Conservation (phyloP, 768 basidiomycete species). For the Flagelloscypha sp. region DNA sequence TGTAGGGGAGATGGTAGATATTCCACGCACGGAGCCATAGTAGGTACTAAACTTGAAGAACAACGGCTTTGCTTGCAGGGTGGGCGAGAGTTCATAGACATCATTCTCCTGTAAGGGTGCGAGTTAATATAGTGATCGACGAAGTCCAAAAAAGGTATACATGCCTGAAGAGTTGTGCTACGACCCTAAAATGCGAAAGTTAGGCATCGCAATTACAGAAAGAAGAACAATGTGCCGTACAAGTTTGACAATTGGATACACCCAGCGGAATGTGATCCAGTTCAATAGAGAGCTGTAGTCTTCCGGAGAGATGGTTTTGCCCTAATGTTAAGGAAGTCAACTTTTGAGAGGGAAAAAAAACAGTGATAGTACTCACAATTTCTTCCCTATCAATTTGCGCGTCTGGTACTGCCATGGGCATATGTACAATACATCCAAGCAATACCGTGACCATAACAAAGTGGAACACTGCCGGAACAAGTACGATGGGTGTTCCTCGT, state of each 20-base stretch:
- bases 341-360: neutral
- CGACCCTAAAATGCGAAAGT: constrained; percentile 26
- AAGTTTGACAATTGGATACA: constrained; percentile 52
- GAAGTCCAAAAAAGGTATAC: no score
- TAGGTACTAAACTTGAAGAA: constrained; percentile 42
- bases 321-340: constrained; percentile 26
- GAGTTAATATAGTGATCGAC: no score
- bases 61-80: constrained; percentile 55
- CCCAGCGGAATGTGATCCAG: constrained; percentile 70
- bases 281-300: constrained; percentile 67
- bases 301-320: constrained; percentile 53
- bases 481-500: constrained; percentile 23
- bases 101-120: constrained; percentile 67
- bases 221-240: constrained; percentile 18
- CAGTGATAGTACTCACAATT: constrained; percentile 45
- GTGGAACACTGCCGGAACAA: constrained; percentile 31
- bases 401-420: constrained; percentile 66
- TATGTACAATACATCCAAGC: constrained; percentile 40
- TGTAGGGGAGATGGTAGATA: neutral
- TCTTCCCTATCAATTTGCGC: constrained; percentile 39
- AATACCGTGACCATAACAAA: constrained; percentile 34
- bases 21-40: constrained; percentile 17
- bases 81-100: constrained; percentile 65
- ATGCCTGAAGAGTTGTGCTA: constrained; percentile 46
- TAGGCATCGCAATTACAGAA: neutral